These are phyloP conservation scores for Chlorencoelia australis DNA, from an alignment of 2,329 filamentous ascomycete species.

Conservation along the genomic window DNA sequence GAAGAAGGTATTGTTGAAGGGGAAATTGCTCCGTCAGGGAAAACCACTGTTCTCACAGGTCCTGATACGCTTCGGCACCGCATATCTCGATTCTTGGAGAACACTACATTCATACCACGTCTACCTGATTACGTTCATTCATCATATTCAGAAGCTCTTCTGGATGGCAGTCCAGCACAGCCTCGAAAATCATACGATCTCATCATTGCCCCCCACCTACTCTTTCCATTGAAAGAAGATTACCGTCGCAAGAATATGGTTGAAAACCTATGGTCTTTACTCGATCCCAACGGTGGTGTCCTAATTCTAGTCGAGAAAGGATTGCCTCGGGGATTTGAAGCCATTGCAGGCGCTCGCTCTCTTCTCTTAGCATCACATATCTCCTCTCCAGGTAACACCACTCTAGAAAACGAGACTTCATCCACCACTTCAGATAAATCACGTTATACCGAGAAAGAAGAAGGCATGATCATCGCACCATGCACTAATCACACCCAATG, in stretches of 20 bases:
- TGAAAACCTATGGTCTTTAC: constrained; percentile 80
- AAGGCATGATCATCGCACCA: constrained; percentile 56
- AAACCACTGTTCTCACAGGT: constrained; percentile 71
- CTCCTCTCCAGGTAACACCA: constrained; percentile 44
- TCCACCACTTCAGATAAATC: constrained; percentile 13
- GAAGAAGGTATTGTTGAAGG: constrained; percentile 37
- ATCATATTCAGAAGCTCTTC: constrained; percentile 45
- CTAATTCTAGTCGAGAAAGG: constrained; percentile 86
- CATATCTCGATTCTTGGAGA: constrained; percentile 65
- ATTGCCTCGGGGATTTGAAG: constrained; percentile 83
- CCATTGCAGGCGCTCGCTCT: constrained; percentile 73
- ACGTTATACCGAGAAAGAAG: constrained; percentile 36
- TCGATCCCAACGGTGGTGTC: constrained; percentile 76
- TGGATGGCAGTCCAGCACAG: constrained; percentile 46
- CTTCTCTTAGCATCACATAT: constrained; percentile 70
- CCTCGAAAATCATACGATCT: constrained; percentile 76
- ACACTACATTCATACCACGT: constrained; percentile 86
- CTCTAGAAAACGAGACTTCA: constrained; percentile 28
- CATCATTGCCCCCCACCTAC: constrained; percentile 76
- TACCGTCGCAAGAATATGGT: constrained; percentile 69
- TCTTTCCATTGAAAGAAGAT: constrained; percentile 67
- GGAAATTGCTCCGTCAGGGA: constrained; percentile 51
- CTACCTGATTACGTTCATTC: constrained; percentile 77
- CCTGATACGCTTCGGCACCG: constrained; percentile 66
- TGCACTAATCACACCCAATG: constrained; percentile 86